phyloP scores from a whole-genome alignment of 192 early-diverging fungal species.

The Funneliformis geosporum region DNA sequence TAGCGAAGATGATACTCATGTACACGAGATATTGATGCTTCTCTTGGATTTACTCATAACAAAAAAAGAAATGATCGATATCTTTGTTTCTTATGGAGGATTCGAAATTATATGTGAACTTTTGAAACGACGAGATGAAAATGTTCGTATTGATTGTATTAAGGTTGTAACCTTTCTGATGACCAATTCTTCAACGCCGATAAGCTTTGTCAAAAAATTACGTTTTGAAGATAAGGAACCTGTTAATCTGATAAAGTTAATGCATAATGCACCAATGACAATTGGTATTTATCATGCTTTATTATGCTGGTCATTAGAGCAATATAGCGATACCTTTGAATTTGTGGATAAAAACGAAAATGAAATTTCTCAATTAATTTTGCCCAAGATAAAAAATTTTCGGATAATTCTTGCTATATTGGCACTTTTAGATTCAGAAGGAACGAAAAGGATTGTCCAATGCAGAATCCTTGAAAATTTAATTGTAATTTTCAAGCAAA shows the following conservation, averaged over 20 bases:
- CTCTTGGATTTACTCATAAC: conserved; percentile 22
- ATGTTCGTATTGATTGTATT: conserved; percentile 25
- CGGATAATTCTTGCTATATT: conserved; percentile 19
- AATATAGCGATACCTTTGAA: not conserved
- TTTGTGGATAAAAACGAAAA: not conserved
- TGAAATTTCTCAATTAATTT: not conserved
- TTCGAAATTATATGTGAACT: conserved; percentile 30
- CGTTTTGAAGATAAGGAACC: conserved; percentile 25
- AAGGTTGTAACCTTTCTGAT: conserved; percentile 29
- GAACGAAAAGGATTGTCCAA: conserved; percentile 12
- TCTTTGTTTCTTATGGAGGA: conserved; percentile 24
- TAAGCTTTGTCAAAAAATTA: conserved; percentile 24
- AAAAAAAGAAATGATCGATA: conserved; percentile 21
- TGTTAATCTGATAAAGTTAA: conserved; percentile 21
- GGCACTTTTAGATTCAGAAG: conserved; percentile 23
- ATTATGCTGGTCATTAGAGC: conserved; percentile 22
- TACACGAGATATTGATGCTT: conserved; percentile 14
- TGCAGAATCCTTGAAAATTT: conserved; percentile 29
- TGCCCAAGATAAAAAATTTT: conserved; percentile 23
- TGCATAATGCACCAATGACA: conserved; percentile 17
- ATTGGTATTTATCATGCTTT: conserved; percentile 14
- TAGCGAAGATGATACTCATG: conserved; percentile 26
- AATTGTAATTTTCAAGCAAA: conserved; percentile 8
- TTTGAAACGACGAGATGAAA: conserved; percentile 27
- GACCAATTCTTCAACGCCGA: not conserved